phyloP scores from a whole-genome alignment of 768 basidiomycete species.

The Hypholoma sublateritium region DNA sequence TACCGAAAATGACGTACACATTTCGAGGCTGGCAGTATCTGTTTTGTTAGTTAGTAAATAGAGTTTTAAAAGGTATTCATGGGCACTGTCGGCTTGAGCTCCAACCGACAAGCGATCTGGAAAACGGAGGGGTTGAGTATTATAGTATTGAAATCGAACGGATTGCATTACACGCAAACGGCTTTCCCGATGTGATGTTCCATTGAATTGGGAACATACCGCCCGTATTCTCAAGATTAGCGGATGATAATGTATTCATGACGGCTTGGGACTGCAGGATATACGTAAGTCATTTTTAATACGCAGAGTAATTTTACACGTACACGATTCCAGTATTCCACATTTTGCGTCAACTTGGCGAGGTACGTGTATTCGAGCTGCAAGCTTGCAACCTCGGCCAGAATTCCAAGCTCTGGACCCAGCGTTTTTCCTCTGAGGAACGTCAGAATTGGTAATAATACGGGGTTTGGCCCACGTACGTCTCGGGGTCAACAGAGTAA shows the following conservation, averaged over 20 bases:
- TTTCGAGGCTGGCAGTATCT: constrained; percentile 58
- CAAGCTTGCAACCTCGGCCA: constrained; percentile 82
- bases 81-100: constrained; percentile 68
- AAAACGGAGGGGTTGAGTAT: not conserved
- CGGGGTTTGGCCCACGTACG: constrained; percentile 32
- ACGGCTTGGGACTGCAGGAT: constrained; percentile 30
- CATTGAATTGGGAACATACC: constrained; percentile 68
- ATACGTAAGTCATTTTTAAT: not conserved
- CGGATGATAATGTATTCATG: constrained; percentile 44
- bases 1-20: constrained; percentile 49
- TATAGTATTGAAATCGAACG: not conserved
- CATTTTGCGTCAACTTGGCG: constrained; percentile 73
- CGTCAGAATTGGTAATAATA: not conserved
- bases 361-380: constrained; percentile 88
- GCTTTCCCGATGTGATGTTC: constrained; percentile 48
- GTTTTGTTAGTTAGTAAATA: constrained; percentile 65
- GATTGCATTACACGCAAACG: constrained; percentile 43
- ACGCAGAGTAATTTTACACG: constrained; percentile 14
- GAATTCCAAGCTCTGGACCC: constrained; percentile 37
- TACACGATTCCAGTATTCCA: constrained; percentile 58
- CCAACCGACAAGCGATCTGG: constrained; percentile 57
- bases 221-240: constrained; percentile 44
- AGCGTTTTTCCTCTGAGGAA: constrained; percentile 12
- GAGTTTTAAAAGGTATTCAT: constrained; percentile 77
- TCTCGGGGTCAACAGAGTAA: constrained; percentile 66